A percentile compares a stretch with the other conserved stretches of the same genome.
Evolutionary conservation across 2,329 filamentous ascomycete genomes (phyloP).

Genomic region (Alternaria infectoria): DNA sequence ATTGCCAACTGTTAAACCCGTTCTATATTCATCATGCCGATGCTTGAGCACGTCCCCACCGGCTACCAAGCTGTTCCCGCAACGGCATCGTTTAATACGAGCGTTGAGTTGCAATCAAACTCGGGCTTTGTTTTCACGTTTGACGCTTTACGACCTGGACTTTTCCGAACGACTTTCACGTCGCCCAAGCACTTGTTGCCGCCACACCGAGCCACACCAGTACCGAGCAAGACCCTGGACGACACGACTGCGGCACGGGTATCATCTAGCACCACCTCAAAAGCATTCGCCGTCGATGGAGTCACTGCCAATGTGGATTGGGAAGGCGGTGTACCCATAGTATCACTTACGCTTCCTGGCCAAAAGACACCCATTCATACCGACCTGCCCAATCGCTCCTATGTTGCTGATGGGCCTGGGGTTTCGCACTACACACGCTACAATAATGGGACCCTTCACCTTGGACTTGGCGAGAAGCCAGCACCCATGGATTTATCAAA

Average conservation of each 20-base stretch:
- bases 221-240: slow-evolving; percentile 51
- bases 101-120: slow-evolving; percentile 54
- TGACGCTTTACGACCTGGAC: slow-evolving; percentile 65
- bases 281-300: slow-evolving; percentile 56
- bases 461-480: slow-evolving; percentile 74
- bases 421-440: slow-evolving; percentile 70
- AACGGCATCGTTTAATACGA: slow-evolving; percentile 23
- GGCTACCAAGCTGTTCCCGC: slow-evolving; percentile 37
- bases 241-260: slow-evolving; percentile 37
- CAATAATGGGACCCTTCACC: slow-evolving; percentile 67
- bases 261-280: slow-evolving; percentile 44
- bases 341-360: slow-evolving; percentile 62
- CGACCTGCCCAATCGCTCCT: slow-evolving; percentile 71
- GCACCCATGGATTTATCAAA: slow-evolving; percentile 75
- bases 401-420: slow-evolving; percentile 66
- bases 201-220: slow-evolving; percentile 66
- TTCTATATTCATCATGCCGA: slow-evolving; percentile 51
- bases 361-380: slow-evolving; percentile 62
- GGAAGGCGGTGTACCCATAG: slow-evolving; percentile 59
- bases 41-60: slow-evolving; percentile 55
- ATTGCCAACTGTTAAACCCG: background rate
- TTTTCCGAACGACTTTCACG: slow-evolving; percentile 73
- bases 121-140: slow-evolving; percentile 65
- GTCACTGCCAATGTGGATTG: slow-evolving; percentile 66
- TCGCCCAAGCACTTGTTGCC: slow-evolving; percentile 67